Evolutionary conservation across 2,329 filamentous ascomycete genomes (phyloP).

Genomic region (Fusarium nisikadoi): DNA sequence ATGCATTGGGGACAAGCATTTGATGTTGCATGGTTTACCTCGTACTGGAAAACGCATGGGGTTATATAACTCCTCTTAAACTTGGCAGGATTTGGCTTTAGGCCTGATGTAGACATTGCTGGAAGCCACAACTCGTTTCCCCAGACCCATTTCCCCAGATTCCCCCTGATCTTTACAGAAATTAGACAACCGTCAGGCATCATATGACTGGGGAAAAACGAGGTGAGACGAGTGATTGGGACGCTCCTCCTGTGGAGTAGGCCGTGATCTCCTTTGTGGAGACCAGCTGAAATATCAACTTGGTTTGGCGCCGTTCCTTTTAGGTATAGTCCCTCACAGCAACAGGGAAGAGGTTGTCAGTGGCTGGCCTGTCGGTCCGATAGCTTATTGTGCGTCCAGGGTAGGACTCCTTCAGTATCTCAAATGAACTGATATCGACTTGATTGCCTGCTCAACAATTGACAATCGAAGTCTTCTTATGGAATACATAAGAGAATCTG

Average conservation of each 20-base stretch:
- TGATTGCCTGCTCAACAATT: too few species aligned
- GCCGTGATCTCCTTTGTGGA: neutral
- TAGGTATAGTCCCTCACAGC: too few species aligned
- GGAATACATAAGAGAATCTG: fast-evolving
- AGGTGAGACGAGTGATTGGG: neutral
- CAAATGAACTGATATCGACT: neutral
- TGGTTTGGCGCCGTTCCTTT: too few species aligned
- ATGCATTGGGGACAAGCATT: neutral
- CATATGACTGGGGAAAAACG: neutral
- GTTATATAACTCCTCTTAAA: neutral
- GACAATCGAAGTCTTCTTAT: fast-evolving
- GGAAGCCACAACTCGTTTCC: neutral
- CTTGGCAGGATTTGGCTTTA: neutral
- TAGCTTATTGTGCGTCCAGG: neutral
- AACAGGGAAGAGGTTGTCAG: too few species aligned
- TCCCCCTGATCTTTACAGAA: neutral
- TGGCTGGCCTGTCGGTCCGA: too few species aligned
- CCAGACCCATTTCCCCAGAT: neutral
- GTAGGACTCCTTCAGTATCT: neutral
- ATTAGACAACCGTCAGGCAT: fast-evolving
- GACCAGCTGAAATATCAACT: too few species aligned
- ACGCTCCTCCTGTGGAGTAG: too few species aligned
- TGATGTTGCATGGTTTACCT: neutral
- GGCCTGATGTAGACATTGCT: neutral
- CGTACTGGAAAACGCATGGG: neutral